Conservation (phyloP, 257 asterid genomes). For the Ligustrum vulgare region DNA sequence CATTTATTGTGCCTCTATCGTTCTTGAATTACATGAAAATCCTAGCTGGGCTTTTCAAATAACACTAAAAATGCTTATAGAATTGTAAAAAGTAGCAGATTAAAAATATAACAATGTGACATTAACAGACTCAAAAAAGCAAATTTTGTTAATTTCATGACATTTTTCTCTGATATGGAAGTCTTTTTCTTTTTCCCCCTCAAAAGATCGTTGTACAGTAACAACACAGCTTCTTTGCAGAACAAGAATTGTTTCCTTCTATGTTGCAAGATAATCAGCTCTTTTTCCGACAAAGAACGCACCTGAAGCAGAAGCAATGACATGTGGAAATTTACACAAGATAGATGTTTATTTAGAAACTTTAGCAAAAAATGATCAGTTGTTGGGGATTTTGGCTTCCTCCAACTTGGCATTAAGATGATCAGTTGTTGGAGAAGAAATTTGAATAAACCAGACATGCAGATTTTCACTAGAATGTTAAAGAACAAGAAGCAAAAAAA, state of each 20-base stretch:
- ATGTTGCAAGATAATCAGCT: slow-evolving; percentile 82
- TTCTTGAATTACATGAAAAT: neutral
- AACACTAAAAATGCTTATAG: neutral
- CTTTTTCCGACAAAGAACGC: slow-evolving; percentile 92
- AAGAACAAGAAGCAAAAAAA: too few relatives aligned
- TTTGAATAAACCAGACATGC: too few relatives aligned
- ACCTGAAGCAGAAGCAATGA: slow-evolving; percentile 48
- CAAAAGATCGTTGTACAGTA: neutral
- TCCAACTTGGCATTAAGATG: too few relatives aligned
- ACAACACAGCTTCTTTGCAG: neutral
- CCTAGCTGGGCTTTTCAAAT: neutral
- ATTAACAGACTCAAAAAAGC: neutral
- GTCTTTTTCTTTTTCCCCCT: neutral
- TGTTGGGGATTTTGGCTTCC: too few relatives aligned
- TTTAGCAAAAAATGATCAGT: too few relatives aligned
- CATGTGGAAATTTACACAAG: neutral
- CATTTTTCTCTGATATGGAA: neutral
- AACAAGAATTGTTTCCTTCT: slow-evolving; percentile 49
- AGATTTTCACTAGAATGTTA: too few relatives aligned
- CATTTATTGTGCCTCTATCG: neutral
- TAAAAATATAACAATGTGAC: neutral
- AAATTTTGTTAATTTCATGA: neutral
- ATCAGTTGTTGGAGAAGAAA: too few relatives aligned
- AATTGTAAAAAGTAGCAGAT: neutral
- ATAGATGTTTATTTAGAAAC: slow-evolving; percentile 7